Evolutionary conservation across 495 filamentous ascomycete species (phyloP).

Genomic region (Geoglossum glabrum): DNA sequence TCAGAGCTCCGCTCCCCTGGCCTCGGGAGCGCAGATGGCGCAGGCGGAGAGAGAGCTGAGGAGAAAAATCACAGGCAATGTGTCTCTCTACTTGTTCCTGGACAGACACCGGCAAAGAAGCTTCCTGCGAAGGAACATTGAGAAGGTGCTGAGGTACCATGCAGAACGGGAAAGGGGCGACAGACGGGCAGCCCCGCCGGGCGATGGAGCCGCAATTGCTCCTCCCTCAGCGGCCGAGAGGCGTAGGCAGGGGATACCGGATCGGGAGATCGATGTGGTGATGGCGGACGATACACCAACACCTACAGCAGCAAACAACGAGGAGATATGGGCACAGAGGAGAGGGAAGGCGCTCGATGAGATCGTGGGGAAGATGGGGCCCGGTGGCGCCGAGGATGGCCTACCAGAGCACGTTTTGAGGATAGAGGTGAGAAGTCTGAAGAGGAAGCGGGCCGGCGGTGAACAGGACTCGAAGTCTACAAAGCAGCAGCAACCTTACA

Average conservation of each 20-base stretch:
- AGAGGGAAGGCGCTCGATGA: neutral
- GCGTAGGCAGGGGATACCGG: neutral
- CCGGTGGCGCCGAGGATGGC: neutral
- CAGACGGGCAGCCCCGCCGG: neutral
- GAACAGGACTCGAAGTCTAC: neutral
- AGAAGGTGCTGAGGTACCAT: neutral
- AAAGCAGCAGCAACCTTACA: neutral
- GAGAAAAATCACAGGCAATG: conserved; percentile 3
- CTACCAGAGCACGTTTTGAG: neutral
- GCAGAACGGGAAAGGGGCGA: neutral
- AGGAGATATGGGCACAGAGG: neutral
- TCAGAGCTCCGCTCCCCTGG: neutral
- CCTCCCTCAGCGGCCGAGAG: too few relatives aligned
- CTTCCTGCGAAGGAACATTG: neutral
- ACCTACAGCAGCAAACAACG: neutral
- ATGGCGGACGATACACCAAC: too few relatives aligned
- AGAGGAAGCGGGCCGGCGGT: neutral
- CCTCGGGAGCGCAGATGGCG: neutral
- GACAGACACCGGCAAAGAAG: neutral
- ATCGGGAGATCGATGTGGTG: neutral
- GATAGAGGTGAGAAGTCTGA: neutral
- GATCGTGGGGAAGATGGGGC: neutral
- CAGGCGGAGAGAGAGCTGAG: conserved; percentile 1
- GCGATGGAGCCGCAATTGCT: neutral
- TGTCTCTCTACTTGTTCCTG: neutral